Base-by-base conservation (phyloP, 2,329 filamentous ascomycete genomes). In the Amesomyces nigricolor region DNA sequence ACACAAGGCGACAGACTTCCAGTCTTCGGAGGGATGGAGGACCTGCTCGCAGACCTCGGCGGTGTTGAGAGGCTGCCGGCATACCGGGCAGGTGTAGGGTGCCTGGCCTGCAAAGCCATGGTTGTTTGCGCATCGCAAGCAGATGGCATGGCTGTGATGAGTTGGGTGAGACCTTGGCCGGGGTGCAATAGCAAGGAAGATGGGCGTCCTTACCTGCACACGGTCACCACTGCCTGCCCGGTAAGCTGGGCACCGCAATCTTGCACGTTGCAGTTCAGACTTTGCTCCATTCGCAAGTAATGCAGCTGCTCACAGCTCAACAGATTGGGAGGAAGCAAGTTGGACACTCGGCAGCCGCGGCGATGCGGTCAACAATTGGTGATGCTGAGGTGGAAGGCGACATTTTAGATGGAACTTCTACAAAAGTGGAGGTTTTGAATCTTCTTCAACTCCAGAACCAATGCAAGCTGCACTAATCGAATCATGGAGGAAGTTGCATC, bases 1-100 rank as follows among this genome's bases (percentile, higher is more conserved):
- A 65, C 88, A 90, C 10, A 96, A 75, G 0, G 95, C 81, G 58
- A 86, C 91, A 0, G 88, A 90, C 70, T 95, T 95, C 75, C 94
- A 95, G 62, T 95, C 90, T 65, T 96, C 91, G 0, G 83, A 85
- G 0, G 90, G 90, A 58, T 86, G 88, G 40, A 96, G 76, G 30
- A 52, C 32, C 50, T 83, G 79, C 1, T 86, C 81, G 17, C 86
- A 76, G 9, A 88, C 82, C 4, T 95, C 87, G 0, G 83, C 83
- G 59, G 86, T 87, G 7, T 75, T 73, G 2, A 96, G 78, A 8
- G 77, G 76, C 2, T 82, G 79, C 35, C 81, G 75, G 66, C 92
- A 97, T 26, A 88, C 89, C 52, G 90, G 91, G 67, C 91, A 97
- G 1, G 72, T 65, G 48, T 77, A 75, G 43, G 77, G 74, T 3